Conservation (phyloP, 176 grass and related monocot species). For the Phragmites australis region DNA sequence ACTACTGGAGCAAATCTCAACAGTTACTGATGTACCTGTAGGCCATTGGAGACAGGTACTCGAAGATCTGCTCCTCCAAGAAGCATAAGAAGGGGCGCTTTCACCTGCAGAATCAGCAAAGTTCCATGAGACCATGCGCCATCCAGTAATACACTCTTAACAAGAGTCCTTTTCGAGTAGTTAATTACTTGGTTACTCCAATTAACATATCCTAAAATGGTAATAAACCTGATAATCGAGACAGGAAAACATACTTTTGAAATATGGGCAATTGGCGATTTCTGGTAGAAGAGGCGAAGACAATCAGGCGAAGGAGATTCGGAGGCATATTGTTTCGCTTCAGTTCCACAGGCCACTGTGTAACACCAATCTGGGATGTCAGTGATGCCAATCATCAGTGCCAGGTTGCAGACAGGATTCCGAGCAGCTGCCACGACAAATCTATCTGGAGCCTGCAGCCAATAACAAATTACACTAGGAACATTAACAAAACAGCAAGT, state of each 20-base stretch:
- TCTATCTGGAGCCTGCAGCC: conserved; percentile 65
- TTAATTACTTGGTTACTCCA: not conserved
- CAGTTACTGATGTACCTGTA: conserved; percentile 39
- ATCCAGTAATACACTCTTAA: not conserved
- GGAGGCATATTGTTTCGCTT: conserved; percentile 63
- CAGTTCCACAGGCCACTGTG: conserved; percentile 54
- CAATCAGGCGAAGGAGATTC: conserved; percentile 56
- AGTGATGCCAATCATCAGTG: conserved; percentile 78
- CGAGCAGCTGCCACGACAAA: conserved; percentile 68
- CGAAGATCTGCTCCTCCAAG: conserved; percentile 61
- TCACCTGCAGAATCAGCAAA: conserved; percentile 44
- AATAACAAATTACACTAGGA: not conserved
- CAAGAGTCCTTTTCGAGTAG: not conserved
- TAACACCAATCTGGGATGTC: conserved; percentile 93
- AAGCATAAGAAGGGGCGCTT: conserved; percentile 55
- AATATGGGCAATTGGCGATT: conserved; percentile 75
- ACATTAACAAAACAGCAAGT: not conserved
- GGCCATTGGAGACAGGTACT: conserved; percentile 52
- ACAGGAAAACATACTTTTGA: conserved; percentile 42
- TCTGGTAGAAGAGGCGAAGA: conserved; percentile 68
- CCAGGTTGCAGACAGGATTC: conserved; percentile 87
- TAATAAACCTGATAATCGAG: not conserved
- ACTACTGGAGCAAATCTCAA: not conserved
- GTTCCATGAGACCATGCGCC: not conserved
- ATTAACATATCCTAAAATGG: not conserved